These are phyloP conservation scores for Candida sanyaensis DNA, from an alignment of 1,139 yeast genomes.

Conservation along the genomic window DNA sequence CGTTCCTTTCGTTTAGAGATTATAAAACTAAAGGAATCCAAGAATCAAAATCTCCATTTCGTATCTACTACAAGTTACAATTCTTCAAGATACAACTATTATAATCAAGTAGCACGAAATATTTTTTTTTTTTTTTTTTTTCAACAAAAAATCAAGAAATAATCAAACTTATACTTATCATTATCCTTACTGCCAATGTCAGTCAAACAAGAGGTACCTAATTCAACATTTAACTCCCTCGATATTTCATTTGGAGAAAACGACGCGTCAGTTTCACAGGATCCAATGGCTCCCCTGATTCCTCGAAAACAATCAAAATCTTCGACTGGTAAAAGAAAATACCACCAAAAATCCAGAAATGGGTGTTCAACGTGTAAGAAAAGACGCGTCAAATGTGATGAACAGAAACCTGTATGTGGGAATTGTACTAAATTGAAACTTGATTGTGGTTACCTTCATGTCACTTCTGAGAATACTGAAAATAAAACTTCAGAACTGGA, in stretches of 20 bases:
- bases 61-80: too few relatives aligned
- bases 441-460: slow-evolving; percentile 60
- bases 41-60: not conserved
- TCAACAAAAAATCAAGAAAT: slow-evolving; percentile 2
- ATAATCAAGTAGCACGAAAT: not conserved
- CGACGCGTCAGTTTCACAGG: not conserved
- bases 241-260: not conserved
- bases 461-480: slow-evolving; percentile 1
- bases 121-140: not conserved
- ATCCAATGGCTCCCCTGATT: not conserved
- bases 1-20: not conserved
- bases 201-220: slow-evolving; percentile 1
- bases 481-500: not conserved
- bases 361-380: slow-evolving; percentile 91
- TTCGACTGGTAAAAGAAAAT: slow-evolving; percentile 58
- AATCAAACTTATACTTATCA: not conserved
- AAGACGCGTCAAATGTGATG: slow-evolving; percentile 92
- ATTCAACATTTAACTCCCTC: slow-evolving; percentile 5
- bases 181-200: not conserved
- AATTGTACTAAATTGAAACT: slow-evolving; percentile 80
- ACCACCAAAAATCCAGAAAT: slow-evolving; percentile 81
- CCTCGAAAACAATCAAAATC: slow-evolving; percentile 15
- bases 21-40: not conserved
- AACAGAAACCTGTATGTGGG: slow-evolving; percentile 72
- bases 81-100: not conserved